Conservation (phyloP, 805 yeast species). For the Candida anglica region DNA sequence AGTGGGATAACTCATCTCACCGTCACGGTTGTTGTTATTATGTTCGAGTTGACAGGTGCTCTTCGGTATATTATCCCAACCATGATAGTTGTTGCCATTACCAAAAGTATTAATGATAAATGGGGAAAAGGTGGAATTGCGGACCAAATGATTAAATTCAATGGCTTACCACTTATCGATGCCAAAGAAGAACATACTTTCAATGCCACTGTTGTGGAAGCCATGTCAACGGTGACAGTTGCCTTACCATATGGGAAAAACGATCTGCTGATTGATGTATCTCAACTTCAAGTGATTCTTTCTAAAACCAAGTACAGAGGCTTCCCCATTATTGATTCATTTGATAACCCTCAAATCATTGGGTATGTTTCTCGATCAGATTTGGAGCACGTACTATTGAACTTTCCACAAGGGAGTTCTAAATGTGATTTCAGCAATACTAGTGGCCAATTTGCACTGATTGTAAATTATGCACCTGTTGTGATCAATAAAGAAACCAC, state of each 20-base stretch:
- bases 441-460: slow-evolving; percentile 16
- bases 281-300: slow-evolving; percentile 28
- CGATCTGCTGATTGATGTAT: slow-evolving; percentile 22
- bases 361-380: slow-evolving; percentile 47
- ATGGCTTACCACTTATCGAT: slow-evolving; percentile 81
- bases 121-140: slow-evolving; percentile 88
- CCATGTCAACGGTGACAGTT: slow-evolving; percentile 52
- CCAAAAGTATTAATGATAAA: slow-evolving; percentile 71
- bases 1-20: slow-evolving; percentile 94
- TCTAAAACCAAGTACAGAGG: slow-evolving; percentile 37
- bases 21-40: slow-evolving; percentile 87
- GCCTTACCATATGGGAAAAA: slow-evolving; percentile 33
- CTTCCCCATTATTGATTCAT: slow-evolving; percentile 51
- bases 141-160: slow-evolving; percentile 86
- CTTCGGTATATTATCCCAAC: slow-evolving; percentile 87
- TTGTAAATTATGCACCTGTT: slow-evolving; percentile 57
- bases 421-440: slow-evolving; percentile 9
- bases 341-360: slow-evolving; percentile 31
- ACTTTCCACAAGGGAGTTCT: slow-evolving; percentile 14
- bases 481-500: slow-evolving; percentile 51
- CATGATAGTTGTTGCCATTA: slow-evolving; percentile 90
- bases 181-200: slow-evolving; percentile 65
- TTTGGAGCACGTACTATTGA: slow-evolving; percentile 24
- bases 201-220: slow-evolving; percentile 37
- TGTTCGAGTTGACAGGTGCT: slow-evolving; percentile 97